Base-by-base conservation (phyloP, 2,329 filamentous ascomycete genomes). In the Xylaria sp. region DNA sequence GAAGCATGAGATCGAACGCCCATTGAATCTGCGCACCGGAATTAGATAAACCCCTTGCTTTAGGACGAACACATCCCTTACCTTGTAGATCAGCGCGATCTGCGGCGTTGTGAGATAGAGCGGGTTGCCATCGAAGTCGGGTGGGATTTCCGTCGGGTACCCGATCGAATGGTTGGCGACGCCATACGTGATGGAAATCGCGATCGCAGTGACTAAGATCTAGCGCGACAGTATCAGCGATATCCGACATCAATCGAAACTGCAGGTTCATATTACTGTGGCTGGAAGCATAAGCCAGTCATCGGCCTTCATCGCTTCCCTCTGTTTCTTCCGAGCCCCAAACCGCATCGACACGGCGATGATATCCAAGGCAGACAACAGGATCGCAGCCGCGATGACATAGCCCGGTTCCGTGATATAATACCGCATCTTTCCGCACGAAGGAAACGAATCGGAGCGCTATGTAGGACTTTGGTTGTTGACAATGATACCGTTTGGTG, bases 231-330 rank as follows among this genome's bases (percentile, higher is more conserved):
- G 1, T 10, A 18, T 37, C 18, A 37, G 16, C 8, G 3, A 46
- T 4, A n/a, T 46, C 3, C 13, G 42, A 13, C 10, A n/a, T 13
- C 42, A n/a, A 13, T 46, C 37, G 42, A 46, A 46, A 46, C n/a
- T 6, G 13, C 42, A 13, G 42, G 42, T 46, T 30, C 23, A n/a
- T 46, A 46, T 13, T 64, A 67, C 64, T 10, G 61, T 60, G 4
- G 67, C 64, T 3, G 65, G 67, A n/a, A 69, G 13, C 58, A 68
- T 62, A 5, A 69, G 58, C 67, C 67, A 69, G 60, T 68, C 66
- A 44, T 69, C 67, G 0, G 56, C 52, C 35, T 64, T 62, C 1
- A 63, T 47, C 0, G 50, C 34, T 18, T 68, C 50, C 3, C 48
- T 62, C 30, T 64, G 60, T 13, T 60, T 57, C 47, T 42, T 63